Conservation (phyloP, 2,329 filamentous ascomycete species). For the Clonostachys solani region DNA sequence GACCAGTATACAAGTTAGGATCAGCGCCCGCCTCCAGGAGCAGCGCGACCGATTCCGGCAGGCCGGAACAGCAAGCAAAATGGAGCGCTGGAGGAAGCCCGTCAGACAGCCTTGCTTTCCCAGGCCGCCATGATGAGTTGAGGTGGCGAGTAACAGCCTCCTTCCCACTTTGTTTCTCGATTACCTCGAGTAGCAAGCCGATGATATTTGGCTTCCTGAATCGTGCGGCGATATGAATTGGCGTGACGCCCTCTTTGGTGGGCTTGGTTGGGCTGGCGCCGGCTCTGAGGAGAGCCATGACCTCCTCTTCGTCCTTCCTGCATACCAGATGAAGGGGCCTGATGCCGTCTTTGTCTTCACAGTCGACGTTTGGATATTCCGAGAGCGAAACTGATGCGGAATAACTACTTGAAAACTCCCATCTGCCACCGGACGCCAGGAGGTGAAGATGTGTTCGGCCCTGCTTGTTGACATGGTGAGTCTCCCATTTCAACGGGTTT, state of each 20-base stretch:
- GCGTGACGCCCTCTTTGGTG: not conserved
- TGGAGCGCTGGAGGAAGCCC: not conserved
- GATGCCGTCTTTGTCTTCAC: not conserved
- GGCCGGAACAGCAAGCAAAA: not conserved
- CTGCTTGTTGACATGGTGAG: too few species aligned
- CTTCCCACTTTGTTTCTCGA: not conserved
- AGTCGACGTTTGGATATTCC: not conserved
- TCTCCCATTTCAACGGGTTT: too few species aligned
- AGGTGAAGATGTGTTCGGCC: too few species aligned
- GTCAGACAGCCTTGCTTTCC: too few species aligned
- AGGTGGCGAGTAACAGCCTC: not conserved
- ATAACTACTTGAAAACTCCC: too few species aligned
- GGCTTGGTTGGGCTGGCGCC: not conserved
- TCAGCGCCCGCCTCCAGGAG: not conserved
- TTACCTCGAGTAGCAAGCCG: not conserved
- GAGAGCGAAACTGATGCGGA: too few species aligned
- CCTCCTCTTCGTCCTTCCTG: not conserved
- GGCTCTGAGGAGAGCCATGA: not conserved
- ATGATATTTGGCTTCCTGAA: not conserved
- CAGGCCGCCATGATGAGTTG: not conserved
- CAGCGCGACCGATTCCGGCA: not conserved
- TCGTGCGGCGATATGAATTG: not conserved
- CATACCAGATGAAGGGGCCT: not conserved
- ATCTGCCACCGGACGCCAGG: too few species aligned
- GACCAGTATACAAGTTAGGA: not conserved